phyloP scores from a whole-genome alignment of 768 basidiomycete genomes.

The Collybiopsis luxurians region DNA sequence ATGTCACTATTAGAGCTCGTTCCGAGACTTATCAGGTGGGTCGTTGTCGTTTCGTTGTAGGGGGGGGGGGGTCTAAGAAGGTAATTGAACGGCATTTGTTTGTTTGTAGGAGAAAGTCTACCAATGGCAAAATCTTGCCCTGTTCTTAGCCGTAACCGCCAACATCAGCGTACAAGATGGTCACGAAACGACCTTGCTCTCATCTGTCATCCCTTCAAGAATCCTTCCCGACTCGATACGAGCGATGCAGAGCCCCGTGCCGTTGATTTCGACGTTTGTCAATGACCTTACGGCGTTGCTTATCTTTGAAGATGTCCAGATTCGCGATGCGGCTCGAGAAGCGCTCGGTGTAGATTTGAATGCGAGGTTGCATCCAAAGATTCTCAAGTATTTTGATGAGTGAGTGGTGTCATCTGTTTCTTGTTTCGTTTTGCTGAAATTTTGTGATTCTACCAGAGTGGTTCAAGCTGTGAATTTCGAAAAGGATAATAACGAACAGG shows the following conservation, averaged over 20 bases:
- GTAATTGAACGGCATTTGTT: no score
- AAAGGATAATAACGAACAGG: neutral
- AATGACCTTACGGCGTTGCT: slow-evolving; percentile 67
- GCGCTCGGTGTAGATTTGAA: slow-evolving; percentile 80
- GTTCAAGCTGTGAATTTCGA: slow-evolving; percentile 5
- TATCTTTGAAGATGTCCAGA: slow-evolving; percentile 55
- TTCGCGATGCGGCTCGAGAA: slow-evolving; percentile 79
- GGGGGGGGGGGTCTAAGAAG: no score
- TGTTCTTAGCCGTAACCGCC: slow-evolving; percentile 75
- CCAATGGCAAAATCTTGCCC: slow-evolving; percentile 84
- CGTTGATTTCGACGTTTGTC: slow-evolving; percentile 65
- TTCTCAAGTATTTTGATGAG: slow-evolving; percentile 75
- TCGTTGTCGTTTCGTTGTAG: neutral
- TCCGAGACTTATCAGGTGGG: slow-evolving; percentile 26
- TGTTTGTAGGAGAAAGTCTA: slow-evolving; percentile 62
- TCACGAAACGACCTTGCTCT: slow-evolving; percentile 47
- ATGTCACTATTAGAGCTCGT: slow-evolving; percentile 27
- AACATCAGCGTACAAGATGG: slow-evolving; percentile 59
- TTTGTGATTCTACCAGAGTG: slow-evolving; percentile 4
- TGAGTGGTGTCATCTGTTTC: slow-evolving; percentile 33
- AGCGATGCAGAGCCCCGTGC: slow-evolving; percentile 50
- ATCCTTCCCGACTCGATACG: slow-evolving; percentile 73
- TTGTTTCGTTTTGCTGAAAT: neutral
- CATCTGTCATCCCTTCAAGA: slow-evolving; percentile 50
- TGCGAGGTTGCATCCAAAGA: slow-evolving; percentile 59